Percentiles rank a stretch among this genome's conserved stretches.
These are phyloP conservation scores for Acanthamoeba sp. DNA, from an alignment of 208 protist species.

Conservation along the genomic window DNA sequence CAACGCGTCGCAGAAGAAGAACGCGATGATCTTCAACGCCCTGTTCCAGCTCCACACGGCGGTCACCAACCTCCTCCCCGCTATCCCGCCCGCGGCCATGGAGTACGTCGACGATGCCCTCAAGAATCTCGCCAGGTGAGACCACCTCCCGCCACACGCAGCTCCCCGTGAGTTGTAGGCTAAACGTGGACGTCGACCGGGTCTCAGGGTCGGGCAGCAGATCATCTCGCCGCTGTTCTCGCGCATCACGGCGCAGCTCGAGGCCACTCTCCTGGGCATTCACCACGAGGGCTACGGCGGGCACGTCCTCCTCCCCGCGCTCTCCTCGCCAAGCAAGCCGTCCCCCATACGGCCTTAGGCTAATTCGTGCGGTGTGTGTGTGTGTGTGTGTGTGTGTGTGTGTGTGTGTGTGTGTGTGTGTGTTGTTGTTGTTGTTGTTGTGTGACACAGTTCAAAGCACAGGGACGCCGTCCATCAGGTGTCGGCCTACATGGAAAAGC, in stretches of 20 bases:
- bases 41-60: slow-evolving; percentile 63
- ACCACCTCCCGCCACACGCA: not conserved
- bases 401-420: not conserved
- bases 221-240: slow-evolving; percentile 54
- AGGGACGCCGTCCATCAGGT: slow-evolving; percentile 20
- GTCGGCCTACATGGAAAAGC: slow-evolving; percentile 62
- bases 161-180: not conserved
- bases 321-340: no score
- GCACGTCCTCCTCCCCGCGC: not conserved
- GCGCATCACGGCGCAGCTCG: slow-evolving; percentile 1
- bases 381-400: not conserved
- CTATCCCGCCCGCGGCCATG: not conserved
- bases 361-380: not conserved
- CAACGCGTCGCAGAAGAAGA: slow-evolving; percentile 47
- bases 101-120: slow-evolving; percentile 39
- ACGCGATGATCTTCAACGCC: slow-evolving; percentile 64
- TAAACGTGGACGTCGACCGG: no score
- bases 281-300: slow-evolving; percentile 67
- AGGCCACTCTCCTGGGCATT: slow-evolving; percentile 49
- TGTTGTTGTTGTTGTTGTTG: not conserved
- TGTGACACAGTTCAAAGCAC: slow-evolving; percentile 15
- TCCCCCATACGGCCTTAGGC: not conserved
- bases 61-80: slow-evolving; percentile 3
- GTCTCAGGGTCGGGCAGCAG: slow-evolving; percentile 56
- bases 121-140: not conserved